These are phyloP conservation scores for Aspergillus haitiensis DNA, from an alignment of 495 filamentous ascomycete genomes.

Conservation along the genomic window DNA sequence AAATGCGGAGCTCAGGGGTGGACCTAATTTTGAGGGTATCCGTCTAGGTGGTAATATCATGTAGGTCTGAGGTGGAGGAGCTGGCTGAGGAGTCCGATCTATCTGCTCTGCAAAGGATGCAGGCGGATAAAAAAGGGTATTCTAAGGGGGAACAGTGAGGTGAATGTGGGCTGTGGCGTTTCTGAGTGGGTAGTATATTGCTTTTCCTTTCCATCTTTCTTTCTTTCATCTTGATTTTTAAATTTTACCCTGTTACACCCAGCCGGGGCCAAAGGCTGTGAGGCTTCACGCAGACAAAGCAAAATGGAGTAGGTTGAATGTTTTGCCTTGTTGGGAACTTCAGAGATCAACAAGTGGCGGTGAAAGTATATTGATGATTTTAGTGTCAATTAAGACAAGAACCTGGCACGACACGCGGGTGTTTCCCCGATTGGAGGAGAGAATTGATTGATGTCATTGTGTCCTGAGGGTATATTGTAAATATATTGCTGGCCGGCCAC, in stretches of 20 bases:
- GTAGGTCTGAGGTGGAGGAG: no score
- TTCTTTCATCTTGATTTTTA: no score
- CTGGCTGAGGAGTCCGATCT: no score
- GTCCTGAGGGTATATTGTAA: neutral
- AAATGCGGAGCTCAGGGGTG: no score
- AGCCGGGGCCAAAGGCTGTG: neutral
- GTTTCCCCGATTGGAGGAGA: slow-evolving; percentile 1
- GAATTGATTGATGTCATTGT: slow-evolving; percentile 2
- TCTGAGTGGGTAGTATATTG: neutral
- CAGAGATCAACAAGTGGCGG: neutral
- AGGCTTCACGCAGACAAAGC: neutral
- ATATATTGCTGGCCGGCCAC: neutral
- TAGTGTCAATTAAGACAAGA: neutral
- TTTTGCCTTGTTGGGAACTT: neutral
- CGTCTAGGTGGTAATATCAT: no score
- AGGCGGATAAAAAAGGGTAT: neutral
- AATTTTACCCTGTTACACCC: no score
- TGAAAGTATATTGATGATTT: neutral
- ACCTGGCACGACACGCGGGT: neutral
- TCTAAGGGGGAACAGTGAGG: neutral
- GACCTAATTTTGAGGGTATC: no score
- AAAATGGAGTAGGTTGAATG: neutral
- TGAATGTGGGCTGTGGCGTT: neutral
- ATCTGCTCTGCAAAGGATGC: no score
- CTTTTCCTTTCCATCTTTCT: neutral